Percentiles rank a stretch among this genome's conserved stretches.
Evolutionary conservation across 257 asterid genomes (phyloP).

Genomic region (Coffea canephora): DNA sequence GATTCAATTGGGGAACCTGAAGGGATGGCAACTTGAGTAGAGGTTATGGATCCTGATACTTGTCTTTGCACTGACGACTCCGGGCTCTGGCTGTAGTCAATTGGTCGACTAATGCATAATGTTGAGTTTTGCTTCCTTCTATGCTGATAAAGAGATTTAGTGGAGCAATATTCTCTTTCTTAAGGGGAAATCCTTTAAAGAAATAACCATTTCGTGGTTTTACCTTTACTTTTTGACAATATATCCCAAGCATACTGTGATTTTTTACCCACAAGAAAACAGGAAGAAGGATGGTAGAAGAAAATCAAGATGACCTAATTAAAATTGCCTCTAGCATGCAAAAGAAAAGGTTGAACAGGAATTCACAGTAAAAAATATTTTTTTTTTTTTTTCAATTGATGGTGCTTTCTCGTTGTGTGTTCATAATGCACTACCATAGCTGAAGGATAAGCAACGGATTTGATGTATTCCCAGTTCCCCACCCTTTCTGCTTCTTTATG

Average conservation of each 20-base stretch:
- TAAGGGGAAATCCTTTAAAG: neutral
- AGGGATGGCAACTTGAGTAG: neutral
- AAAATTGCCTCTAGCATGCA: neutral
- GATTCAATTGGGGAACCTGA: neutral
- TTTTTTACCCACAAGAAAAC: neutral
- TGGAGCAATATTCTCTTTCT: neutral
- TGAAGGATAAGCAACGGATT: neutral
- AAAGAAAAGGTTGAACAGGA: slow-evolving; percentile 1
- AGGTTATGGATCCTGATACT: neutral
- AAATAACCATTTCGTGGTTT: neutral
- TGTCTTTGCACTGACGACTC: neutral
- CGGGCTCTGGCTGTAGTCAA: neutral
- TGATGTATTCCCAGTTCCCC: neutral
- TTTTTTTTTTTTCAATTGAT: neutral
- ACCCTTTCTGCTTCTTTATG: neutral
- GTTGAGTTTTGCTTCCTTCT: neutral
- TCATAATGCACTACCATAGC: neutral
- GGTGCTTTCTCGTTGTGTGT: neutral
- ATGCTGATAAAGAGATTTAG: neutral
- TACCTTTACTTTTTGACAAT: neutral
- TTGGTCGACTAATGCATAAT: neutral
- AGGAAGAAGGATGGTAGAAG: no score
- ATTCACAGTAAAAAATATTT: neutral
- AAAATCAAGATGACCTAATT: neutral
- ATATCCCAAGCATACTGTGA: neutral